Evolutionary conservation across 1,139 yeast species (phyloP).

Genomic region (Blastobotrys ciferrii): DNA sequence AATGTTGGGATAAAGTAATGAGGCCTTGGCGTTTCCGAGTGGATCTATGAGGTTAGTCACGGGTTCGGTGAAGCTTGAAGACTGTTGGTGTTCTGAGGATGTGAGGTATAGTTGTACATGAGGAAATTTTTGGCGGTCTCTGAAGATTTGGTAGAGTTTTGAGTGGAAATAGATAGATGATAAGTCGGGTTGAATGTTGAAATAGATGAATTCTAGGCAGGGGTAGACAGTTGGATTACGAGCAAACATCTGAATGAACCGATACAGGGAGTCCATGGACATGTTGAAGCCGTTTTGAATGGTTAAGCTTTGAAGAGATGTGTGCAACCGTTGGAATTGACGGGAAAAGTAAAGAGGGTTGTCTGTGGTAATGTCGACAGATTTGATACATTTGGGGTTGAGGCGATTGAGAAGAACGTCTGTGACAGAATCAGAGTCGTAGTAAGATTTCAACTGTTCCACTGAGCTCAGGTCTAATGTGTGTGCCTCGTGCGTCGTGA

Average conservation of each 20-base stretch:
- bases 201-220: not conserved
- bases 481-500: not conserved
- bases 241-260: not conserved
- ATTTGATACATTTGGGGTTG: not conserved
- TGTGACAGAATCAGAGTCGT: not conserved
- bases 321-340: not conserved
- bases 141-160: not conserved
- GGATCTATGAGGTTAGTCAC: not conserved
- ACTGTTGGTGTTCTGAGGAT: not conserved
- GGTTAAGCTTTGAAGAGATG: not conserved
- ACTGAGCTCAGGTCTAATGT: not conserved
- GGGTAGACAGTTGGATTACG: not conserved
- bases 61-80: not conserved
- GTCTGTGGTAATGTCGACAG: conserved; percentile 1
- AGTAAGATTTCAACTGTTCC: not conserved
- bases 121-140: not conserved
- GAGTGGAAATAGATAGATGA: not conserved
- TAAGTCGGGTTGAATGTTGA: not conserved
- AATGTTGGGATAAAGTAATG: not conserved
- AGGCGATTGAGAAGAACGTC: not conserved
- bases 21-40: not conserved
- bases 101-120: not conserved
- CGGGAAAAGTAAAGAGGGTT: not conserved
- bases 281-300: not conserved
- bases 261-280: not conserved